Percentiles rank a stretch among this genome's conserved stretches.
Evolutionary conservation across 495 filamentous ascomycete genomes (phyloP).

Genomic region (Trichoderma virens): DNA sequence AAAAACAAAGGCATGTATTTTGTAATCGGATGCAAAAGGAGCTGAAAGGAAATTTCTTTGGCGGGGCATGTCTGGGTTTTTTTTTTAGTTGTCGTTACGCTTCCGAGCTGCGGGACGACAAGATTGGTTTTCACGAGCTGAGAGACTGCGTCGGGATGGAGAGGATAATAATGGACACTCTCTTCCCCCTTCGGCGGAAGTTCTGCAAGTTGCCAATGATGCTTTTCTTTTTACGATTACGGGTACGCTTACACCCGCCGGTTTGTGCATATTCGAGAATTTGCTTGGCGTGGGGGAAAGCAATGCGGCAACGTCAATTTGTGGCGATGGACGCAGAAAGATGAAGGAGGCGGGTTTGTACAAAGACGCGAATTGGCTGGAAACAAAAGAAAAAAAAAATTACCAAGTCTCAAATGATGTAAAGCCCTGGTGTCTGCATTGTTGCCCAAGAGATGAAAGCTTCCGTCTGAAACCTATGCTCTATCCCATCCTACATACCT

Average conservation of each 20-base stretch:
- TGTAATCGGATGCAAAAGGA: slow-evolving; percentile 6
- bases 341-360: slow-evolving; percentile 1
- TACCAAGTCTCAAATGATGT: neutral
- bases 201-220: slow-evolving; percentile 2
- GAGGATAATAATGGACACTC: slow-evolving; percentile 4
- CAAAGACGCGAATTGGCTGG: neutral
- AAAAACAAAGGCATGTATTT: slow-evolving; percentile 5
- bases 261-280: neutral
- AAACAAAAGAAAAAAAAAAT: neutral
- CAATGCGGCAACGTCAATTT: neutral
- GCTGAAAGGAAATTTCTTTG: neutral
- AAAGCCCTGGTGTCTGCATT: neutral
- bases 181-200: neutral
- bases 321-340: neutral
- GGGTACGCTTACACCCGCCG: neutral
- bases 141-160: slow-evolving; percentile 7
- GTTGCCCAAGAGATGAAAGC: neutral
- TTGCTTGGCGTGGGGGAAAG: neutral
- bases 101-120: neutral
- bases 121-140: neutral
- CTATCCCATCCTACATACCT: neutral
- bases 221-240: neutral
- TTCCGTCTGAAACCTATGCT: neutral
- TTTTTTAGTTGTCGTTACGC: neutral
- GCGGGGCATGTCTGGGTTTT: neutral